Conservation (phyloP, 495 filamentous ascomycete genomes). For the Neurospora sp. region DNA sequence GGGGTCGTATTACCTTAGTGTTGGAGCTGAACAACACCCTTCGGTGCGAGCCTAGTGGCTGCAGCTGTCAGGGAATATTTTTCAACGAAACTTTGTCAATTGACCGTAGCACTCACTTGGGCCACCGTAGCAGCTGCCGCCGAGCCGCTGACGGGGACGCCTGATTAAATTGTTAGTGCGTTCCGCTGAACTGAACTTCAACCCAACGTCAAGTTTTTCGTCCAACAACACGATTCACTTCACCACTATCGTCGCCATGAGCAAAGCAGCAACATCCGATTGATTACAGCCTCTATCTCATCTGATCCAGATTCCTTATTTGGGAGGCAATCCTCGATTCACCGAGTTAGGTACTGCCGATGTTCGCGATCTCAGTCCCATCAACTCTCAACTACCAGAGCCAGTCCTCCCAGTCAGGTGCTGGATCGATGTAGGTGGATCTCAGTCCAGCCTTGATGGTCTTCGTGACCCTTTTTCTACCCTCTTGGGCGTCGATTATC, state of each 20-base stretch:
- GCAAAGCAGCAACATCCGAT: not conserved
- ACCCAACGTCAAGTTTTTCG: not conserved
- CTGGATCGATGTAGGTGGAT: not conserved
- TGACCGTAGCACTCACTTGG: too few relatives aligned
- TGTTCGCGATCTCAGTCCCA: not conserved
- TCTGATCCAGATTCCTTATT: not conserved
- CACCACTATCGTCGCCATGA: not conserved
- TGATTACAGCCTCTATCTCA: not conserved
- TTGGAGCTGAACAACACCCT: too few relatives aligned
- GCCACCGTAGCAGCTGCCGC: too few relatives aligned
- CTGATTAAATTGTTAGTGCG: not conserved
- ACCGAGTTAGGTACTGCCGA: not conserved
- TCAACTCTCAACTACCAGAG: not conserved
- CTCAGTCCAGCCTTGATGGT: not conserved
- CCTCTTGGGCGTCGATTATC: not conserved
- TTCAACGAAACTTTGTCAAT: too few relatives aligned
- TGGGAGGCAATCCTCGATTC: not conserved
- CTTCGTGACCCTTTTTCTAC: not conserved
- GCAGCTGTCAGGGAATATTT: too few relatives aligned
- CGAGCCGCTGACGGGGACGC: not conserved
- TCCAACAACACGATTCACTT: not conserved
- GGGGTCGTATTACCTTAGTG: too few relatives aligned
- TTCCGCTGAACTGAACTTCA: not conserved
- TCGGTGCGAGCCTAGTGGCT: too few relatives aligned
- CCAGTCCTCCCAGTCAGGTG: not conserved